Conservation (phyloP, 306 rosid species). For the Notholithocarpus densiflorus region DNA sequence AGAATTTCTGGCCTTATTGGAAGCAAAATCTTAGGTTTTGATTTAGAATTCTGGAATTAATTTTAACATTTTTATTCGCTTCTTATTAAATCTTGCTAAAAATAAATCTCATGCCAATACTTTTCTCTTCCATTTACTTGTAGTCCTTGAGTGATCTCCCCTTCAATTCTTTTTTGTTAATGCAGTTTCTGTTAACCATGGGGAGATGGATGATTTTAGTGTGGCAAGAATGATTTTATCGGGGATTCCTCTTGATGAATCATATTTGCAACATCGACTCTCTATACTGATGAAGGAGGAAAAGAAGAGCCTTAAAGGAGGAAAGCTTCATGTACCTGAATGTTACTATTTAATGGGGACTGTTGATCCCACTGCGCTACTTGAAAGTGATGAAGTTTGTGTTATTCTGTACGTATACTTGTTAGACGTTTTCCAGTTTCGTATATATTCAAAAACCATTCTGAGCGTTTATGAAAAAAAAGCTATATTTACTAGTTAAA, state of each 20-base stretch:
- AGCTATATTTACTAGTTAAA: not conserved
- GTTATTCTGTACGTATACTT: slow-evolving; percentile 56
- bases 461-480: not conserved
- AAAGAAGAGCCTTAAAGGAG: slow-evolving; percentile 39
- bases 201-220: slow-evolving; percentile 51
- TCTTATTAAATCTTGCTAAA: not conserved
- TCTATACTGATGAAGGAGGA: slow-evolving; percentile 41
- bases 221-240: slow-evolving; percentile 58
- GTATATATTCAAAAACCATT: not conserved
- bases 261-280: slow-evolving; percentile 49
- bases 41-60: not conserved
- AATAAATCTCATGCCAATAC: slow-evolving; percentile 1
- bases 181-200: slow-evolving; percentile 51
- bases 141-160: not conserved
- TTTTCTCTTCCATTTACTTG: slow-evolving; percentile 2
- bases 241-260: slow-evolving; percentile 76
- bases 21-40: not conserved
- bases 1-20: not conserved
- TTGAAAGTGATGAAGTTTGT: slow-evolving; percentile 60
- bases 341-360: slow-evolving; percentile 81
- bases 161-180: slow-evolving; percentile 11
- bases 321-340: slow-evolving; percentile 46
- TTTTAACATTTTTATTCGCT: not conserved
- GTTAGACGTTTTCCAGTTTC: not conserved
- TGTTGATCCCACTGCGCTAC: slow-evolving; percentile 64